These are phyloP conservation scores for Candida gigantensis DNA, from an alignment of 1,139 yeast genomes.

Conservation along the genomic window DNA sequence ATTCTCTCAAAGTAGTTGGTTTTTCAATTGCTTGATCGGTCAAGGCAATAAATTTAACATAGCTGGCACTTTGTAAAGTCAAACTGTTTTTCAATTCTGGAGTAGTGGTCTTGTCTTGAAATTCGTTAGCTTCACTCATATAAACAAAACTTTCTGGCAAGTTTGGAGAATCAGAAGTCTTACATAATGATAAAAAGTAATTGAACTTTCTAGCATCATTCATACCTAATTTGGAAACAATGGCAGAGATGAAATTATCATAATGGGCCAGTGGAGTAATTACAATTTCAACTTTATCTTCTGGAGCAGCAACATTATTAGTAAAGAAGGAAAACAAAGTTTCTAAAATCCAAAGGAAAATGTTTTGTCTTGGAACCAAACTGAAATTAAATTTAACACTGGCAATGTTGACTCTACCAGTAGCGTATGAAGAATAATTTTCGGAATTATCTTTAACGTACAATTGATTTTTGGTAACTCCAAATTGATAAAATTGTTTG, in stretches of 20 bases:
- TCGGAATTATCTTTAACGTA: conserved; percentile 71
- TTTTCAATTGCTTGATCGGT: conserved; percentile 78
- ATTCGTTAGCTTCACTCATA: conserved; percentile 87
- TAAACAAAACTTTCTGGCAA: conserved; percentile 77
- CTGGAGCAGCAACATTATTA: conserved; percentile 49
- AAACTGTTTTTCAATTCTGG: conserved; percentile 50
- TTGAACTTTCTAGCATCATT: conserved; percentile 70
- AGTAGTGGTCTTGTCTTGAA: conserved; percentile 65
- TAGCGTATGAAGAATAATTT: conserved; percentile 75
- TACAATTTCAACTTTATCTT: conserved; percentile 62
- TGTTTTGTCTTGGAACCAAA: conserved; percentile 79
- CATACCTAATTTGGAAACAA: conserved; percentile 87
- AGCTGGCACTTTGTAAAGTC: conserved; percentile 52
- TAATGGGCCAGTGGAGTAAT: conserved; percentile 61
- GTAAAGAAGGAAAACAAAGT: conserved; percentile 55
- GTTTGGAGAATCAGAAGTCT: conserved; percentile 67
- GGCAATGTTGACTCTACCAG: conserved; percentile 82
- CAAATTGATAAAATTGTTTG: conserved; percentile 78
- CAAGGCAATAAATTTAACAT: conserved; percentile 68
- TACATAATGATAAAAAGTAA: conserved; percentile 83
- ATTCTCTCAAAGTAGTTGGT: conserved; percentile 57
- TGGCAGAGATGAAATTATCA: conserved; percentile 74
- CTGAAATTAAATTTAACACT: conserved; percentile 61
- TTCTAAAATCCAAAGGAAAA: conserved; percentile 64
- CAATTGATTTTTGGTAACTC: conserved; percentile 53